Percentiles rank a stretch among this genome's conserved stretches.
phyloP scores from a whole-genome alignment of 2,329 filamentous ascomycete species.

The Exophiala sideris region DNA sequence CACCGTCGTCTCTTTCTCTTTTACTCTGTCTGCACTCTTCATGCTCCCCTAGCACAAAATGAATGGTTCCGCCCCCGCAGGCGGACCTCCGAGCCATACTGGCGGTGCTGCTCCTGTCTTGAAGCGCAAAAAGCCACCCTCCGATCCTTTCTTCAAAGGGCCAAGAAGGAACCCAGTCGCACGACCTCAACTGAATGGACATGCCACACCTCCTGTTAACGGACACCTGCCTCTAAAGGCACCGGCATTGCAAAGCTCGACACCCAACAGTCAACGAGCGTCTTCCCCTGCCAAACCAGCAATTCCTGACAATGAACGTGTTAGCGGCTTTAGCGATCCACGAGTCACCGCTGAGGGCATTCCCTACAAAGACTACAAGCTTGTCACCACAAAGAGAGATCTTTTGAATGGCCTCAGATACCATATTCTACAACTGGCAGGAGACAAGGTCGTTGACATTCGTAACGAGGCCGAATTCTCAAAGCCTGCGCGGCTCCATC shows the following conservation, averaged over 20 bases:
- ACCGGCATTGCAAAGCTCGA: conserved; percentile 2
- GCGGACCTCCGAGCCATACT: conserved; percentile 14
- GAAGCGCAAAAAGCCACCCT: conserved; percentile 22
- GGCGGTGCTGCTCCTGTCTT: conserved; percentile 14
- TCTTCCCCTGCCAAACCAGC: conserved; percentile 8
- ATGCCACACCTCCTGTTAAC: conserved; percentile 19
- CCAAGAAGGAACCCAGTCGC: conserved; percentile 9
- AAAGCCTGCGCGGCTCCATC: conserved; percentile 81
- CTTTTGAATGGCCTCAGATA: conserved; percentile 76
- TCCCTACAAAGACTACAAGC: conserved; percentile 57
- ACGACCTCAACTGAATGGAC: conserved; percentile 18
- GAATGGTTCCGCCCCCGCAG: conserved; percentile 19
- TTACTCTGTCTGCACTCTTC: no score
- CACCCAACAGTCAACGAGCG: conserved; percentile 6
- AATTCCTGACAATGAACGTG: conserved; percentile 17
- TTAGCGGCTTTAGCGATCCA: conserved; percentile 29
- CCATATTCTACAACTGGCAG: conserved; percentile 80
- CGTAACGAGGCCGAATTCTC: conserved; percentile 80
- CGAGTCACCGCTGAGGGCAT: conserved; percentile 20
- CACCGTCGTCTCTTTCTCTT: background rate
- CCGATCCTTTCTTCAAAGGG: conserved; percentile 26
- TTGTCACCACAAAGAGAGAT: conserved; percentile 79
- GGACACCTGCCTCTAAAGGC: conserved; percentile 11
- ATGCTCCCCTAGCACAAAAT: conserved; percentile 17
- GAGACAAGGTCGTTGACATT: conserved; percentile 60